Percentiles rank a stretch among this genome's conserved stretches.
These are phyloP conservation scores for Metarhizium rileyi DNA, from an alignment of 2,329 filamentous ascomycete genomes.

Conservation along the genomic window DNA sequence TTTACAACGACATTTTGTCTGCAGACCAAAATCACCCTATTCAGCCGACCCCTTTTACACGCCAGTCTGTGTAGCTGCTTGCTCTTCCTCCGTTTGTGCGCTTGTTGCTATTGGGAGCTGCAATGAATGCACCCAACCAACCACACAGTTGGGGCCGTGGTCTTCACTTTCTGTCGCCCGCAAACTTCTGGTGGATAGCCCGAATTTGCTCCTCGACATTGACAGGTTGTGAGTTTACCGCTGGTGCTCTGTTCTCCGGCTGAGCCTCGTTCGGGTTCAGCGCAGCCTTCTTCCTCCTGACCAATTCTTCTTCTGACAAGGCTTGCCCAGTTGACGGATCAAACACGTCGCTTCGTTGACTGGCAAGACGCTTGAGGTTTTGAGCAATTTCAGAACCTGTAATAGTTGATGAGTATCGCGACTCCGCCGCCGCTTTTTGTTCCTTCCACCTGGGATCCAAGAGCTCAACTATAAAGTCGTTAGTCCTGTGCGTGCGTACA, in stretches of 20 bases:
- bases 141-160: no score
- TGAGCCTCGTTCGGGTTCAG: slow-evolving; percentile 54
- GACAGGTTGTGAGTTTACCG: slow-evolving; percentile 52
- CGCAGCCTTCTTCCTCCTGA: slow-evolving; percentile 67
- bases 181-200: slow-evolving; percentile 47
- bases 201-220: slow-evolving; percentile 83
- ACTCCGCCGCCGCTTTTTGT: slow-evolving; percentile 81
- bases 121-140: no score
- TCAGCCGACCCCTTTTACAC: background rate
- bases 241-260: slow-evolving; percentile 46
- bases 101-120: background rate
- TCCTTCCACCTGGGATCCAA: slow-evolving; percentile 94
- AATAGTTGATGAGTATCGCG: slow-evolving; percentile 74
- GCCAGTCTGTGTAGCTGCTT: background rate
- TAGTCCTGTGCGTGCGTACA: background rate
- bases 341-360: slow-evolving; percentile 79
- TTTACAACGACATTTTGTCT: slow-evolving; percentile 1
- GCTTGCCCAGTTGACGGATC: slow-evolving; percentile 61
- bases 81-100: background rate
- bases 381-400: slow-evolving; percentile 81
- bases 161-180: slow-evolving; percentile 22
- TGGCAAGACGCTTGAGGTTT: slow-evolving; percentile 90
- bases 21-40: background rate
- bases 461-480: slow-evolving; percentile 57
- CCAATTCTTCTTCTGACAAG: slow-evolving; percentile 62